Base-by-base conservation (phyloP, 2,329 filamentous ascomycete genomes). In the Dothistroma septosporum region DNA sequence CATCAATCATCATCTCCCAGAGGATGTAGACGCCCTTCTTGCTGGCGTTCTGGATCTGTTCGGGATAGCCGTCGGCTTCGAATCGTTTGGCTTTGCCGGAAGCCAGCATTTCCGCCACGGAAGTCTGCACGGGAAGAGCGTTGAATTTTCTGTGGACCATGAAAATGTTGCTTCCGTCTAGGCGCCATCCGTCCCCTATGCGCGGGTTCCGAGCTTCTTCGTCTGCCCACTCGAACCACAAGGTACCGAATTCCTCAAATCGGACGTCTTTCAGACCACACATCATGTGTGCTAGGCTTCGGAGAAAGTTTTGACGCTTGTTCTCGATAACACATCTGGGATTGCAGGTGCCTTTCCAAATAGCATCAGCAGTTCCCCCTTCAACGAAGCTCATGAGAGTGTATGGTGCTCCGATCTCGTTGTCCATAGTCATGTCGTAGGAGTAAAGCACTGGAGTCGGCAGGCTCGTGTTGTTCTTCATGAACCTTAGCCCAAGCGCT, bases 401-500 rank as follows among this genome's bases (percentile, higher is more conserved):
- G 31, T 64, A 67, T 9, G 65, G 65, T n/a, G 61, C 58, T 12
- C 33, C 57, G 31, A 67, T 60, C 48, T 64, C 61, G 21, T 66
- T 67, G 24, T 63, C 59, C 56, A 61, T 53, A 5, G 49, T 49
- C 22, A 37, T 44, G 33, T 64, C 60, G 24, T 60, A 65, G 10
- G 59, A 53, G 9, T 65, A 41, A 35, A 67, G 41, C 21, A 57
- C 53, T 12, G 65, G 63, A 21, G 62, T 55, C 1, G 65, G 65
- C 19, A 67, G 31, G 6, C 52, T 31, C 9, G 65, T 60, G 9
- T 59, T 65, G n/a, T 55, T 54, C 24, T 58, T 44, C 24, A 66
- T 55, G 24, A 57, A 61, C 47, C 58, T 57, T 60, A 66, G 62
- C 10, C 64, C 64, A 31, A 66, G 52, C 9, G 64, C 64, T 8